Conservation (phyloP, 208 protist genomes). For the Crithidia acanthocephali region DNA sequence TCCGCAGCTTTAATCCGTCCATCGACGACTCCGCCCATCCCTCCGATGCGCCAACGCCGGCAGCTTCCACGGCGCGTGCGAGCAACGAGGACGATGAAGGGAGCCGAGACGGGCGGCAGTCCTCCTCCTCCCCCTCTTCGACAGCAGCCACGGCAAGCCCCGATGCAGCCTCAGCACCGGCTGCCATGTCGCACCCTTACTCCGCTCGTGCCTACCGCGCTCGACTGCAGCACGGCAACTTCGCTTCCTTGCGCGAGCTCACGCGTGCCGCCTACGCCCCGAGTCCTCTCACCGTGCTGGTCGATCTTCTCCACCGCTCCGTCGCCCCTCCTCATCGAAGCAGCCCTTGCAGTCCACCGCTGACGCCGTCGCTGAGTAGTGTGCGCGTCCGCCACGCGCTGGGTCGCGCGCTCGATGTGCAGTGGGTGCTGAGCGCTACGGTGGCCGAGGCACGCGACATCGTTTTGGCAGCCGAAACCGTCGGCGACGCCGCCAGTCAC, state of each 20-base stretch:
- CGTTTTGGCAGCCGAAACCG: conserved; percentile 27
- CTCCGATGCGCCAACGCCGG: background rate
- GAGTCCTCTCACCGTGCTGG: conserved; percentile 52
- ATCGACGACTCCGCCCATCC: background rate
- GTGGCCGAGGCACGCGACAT: conserved; percentile 29
- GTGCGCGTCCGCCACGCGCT: conserved; percentile 21
- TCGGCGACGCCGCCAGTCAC: conserved; percentile 38
- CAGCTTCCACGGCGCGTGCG: background rate
- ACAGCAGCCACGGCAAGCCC: no score
- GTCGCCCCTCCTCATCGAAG: background rate
- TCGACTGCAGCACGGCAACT: conserved; percentile 50
- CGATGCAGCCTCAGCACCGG: background rate
- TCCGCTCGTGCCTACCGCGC: conserved; percentile 63
- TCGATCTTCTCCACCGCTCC: conserved; percentile 53
- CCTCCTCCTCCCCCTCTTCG: no score
- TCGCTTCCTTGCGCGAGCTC: conserved; percentile 53
- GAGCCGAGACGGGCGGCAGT: background rate
- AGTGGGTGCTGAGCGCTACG: conserved; percentile 27
- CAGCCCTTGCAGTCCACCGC: no score
- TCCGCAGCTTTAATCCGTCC: conserved; percentile 4
- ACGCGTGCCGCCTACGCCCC: conserved; percentile 67
- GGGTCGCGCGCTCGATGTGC: conserved; percentile 28
- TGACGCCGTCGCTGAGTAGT: background rate
- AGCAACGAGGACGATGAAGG: background rate
- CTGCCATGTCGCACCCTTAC: conserved; percentile 25